Base-by-base conservation (phyloP, 208 protist species). In the Leishmania gerbilli region DNA sequence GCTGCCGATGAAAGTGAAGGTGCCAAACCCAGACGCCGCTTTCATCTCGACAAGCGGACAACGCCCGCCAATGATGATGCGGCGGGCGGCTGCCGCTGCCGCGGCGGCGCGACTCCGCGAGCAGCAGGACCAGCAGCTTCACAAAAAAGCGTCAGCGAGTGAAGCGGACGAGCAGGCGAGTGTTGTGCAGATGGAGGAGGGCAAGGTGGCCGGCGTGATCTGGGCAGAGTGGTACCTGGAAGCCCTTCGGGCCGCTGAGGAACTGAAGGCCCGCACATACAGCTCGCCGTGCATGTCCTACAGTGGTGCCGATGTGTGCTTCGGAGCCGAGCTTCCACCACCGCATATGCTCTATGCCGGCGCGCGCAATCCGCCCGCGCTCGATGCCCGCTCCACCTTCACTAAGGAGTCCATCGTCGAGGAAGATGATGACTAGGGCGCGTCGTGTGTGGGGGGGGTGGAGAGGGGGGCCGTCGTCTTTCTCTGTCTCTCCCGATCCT, bases 361-460 rank as follows among this genome's bases (percentile, higher is more conserved):
- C 13, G 91, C 94, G 47, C 88, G 86, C 53, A 96, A 98, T 76
- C 95, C 95, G 2, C 95, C 95, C 2, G 79, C 91, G 13, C 56
- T 97, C 17, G 91, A 95, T 75, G 79, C 86, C 37, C 91, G 92
- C 8, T 96, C 95, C n/a, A 94, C 88, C 31, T 98, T 95, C 74
- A 97, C 91, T 0, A 97, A 96, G 71, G 90, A 96, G 62, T 97
- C 91, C 24, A 89, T 98, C 51, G 90, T 97, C 5, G 93, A 98
- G 74, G 95, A 98, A 53, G 93, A 97, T 80, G 93, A 98, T 80
- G 92, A 96, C 74, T 97, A 77, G 69, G 34, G 19, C 21, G 13
- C 21, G 19, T 27, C 45, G 45, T 31, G 69, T 17, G n/a, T 19
- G 34, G 0, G 42, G 40, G 21, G 40, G 19, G 3, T 9, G 64